Evolutionary conservation across 2,329 filamentous ascomycete species (phyloP), one percentile per base, ranked within the genome.

Genomic region (Cadophora sp.): DNA sequence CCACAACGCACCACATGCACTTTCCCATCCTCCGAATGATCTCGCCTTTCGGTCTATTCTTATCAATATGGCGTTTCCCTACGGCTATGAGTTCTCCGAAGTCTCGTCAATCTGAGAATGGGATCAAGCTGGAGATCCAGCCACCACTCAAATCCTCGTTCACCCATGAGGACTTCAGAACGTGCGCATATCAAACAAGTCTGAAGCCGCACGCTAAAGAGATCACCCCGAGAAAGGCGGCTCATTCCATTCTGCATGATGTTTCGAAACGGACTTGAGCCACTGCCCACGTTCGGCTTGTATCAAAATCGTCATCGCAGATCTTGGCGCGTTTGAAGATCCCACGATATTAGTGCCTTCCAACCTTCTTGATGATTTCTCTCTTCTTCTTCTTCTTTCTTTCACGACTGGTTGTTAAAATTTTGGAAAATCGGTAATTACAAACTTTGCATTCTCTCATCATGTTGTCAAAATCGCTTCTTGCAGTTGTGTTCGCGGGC

Each of bases 401-500:
- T 20, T 66, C 36, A 24, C 47, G 11, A 11, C 20, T 60, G 30
- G 24, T 62, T 45, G 8, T 43, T 39, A 8, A 48, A 33, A 30
- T 51, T 27, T 22, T 24, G 9, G 20, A 53, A 39, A 45, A 4
- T 45, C 20, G 16, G 27, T 24, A 18, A 14, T 47, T 36, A n/a
- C n/a, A 30, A 16, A 30, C 11, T 11, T 39, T 18, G 13, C 6
- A 30, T 20, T 45, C 18, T 36, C 16, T 36, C 48, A 69, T 67
- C 64, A 75, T 75, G 74, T 61, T 71, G 27, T 68, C 65, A n/a
- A 64, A 55, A 18, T 55, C 63, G 30, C n/a, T 72, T 45, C 39
- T 74, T 36, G 61, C 67, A 33, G 63, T 74, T 71, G 67, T 68
- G 59, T 64, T 76, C 60, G 71, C 72, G 64, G 73, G 72, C 67